Conservation (phyloP, 805 yeast genomes). For the Candida pini region DNA sequence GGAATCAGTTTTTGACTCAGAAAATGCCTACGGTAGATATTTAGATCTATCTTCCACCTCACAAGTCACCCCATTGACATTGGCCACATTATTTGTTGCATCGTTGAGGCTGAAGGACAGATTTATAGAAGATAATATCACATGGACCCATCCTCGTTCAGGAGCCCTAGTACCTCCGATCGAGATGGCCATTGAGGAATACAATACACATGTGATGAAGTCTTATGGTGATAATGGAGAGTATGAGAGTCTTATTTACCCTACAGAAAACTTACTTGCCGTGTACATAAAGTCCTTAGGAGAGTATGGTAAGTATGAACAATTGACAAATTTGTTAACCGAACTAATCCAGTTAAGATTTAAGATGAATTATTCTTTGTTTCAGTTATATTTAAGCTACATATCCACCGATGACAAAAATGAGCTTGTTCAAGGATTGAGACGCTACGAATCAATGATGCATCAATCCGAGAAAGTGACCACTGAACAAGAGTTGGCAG, state of each 20-base stretch:
- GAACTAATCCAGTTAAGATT: slow-evolving; percentile 49
- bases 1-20: slow-evolving; percentile 31
- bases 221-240: slow-evolving; percentile 21
- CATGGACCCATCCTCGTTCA: too few species aligned
- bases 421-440: slow-evolving; percentile 18
- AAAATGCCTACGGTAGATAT: slow-evolving; percentile 25
- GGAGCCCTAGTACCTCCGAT: slow-evolving; percentile 46
- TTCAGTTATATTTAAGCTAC: slow-evolving; percentile 15
- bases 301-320: slow-evolving; percentile 40
- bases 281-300: slow-evolving; percentile 47
- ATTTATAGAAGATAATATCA: too few species aligned
- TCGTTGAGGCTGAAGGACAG: slow-evolving; percentile 31
- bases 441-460: slow-evolving; percentile 14
- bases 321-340: slow-evolving; percentile 46
- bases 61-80: slow-evolving; percentile 20
- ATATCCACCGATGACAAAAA: slow-evolving; percentile 14
- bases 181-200: slow-evolving; percentile 55
- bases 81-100: slow-evolving; percentile 45
- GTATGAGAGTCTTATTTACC: slow-evolving; percentile 31
- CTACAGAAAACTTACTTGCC: slow-evolving; percentile 44
- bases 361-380: slow-evolving; percentile 15
- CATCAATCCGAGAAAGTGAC: slow-evolving; percentile 8
- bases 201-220: slow-evolving; percentile 38
- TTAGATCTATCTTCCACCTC: slow-evolving; percentile 10
- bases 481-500: slow-evolving; percentile 22